Base-by-base conservation (phyloP, 2,329 filamentous ascomycete species). In the Beauveria sp. region DNA sequence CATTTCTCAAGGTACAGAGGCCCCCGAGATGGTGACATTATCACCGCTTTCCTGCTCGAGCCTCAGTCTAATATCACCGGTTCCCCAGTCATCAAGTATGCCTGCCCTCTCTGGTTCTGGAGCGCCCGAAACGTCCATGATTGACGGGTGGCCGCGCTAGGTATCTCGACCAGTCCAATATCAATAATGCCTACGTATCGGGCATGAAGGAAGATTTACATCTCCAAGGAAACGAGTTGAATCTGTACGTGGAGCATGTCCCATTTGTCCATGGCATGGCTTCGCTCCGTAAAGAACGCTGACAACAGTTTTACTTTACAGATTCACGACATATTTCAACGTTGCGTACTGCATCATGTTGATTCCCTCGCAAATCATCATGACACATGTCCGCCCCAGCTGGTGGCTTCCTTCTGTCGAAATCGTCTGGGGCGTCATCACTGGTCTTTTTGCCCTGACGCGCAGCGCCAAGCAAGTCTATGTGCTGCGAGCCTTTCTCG, bases 321-420 rank as follows among this genome's bases (percentile, higher is more conserved):
- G 67, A 53, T 69, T 75, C 61, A 70, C 69, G 58, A 78, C 80
- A 1, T 79, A 77, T 49, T 87, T 83, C 77, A 85, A 81, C 0
- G 76, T 82, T 2, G 84, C 84, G 16, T 87, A 87, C 66, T 79
- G 84, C 2, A 72, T 86, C 72, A 72, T 74, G 51, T 69, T 75
- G 52, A 69, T 72, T 51, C 72, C 74, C 0, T 74, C 71, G 22
- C 75, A 74, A 63, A 65, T 77, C 43, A 72, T 77, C 66, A 67
- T 73, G 67, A 76, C 71, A 6, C 69, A 72, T 53, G 70, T 77
- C 24, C 71, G 73, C 6, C 74, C 74, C 1, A 73, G 72, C 24
- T 68, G 74, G 54, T 76, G 72, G 72, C 71, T 77, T 4, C 75
- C 75, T 0, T 67, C 69, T 1, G 70, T 74, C 22, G 75, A 77